Conservation (phyloP, 78 protist species). For the Tieghemostelium lacteum region DNA sequence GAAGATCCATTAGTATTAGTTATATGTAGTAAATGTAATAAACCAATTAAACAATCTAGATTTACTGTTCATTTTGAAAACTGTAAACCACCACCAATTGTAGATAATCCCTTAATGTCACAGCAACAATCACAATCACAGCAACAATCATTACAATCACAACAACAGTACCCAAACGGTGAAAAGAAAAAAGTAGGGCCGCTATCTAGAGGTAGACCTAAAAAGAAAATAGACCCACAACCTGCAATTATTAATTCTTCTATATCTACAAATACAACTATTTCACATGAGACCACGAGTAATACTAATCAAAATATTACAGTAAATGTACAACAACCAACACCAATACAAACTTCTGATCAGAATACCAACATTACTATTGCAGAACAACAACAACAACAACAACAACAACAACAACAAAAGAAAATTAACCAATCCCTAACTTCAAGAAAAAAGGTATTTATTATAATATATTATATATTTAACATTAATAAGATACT, state of each 20-base stretch:
- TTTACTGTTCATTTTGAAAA: slow-evolving; percentile 40
- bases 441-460: not conserved
- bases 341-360: not conserved
- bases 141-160: not conserved
- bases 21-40: slow-evolving; percentile 42
- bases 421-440: too few species aligned
- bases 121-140: not conserved
- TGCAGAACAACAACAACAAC: not conserved
- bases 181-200: slow-evolving; percentile 21
- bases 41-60: slow-evolving; percentile 59
- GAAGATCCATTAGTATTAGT: slow-evolving; percentile 48
- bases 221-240: slow-evolving; percentile 42
- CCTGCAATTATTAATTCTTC: too few species aligned
- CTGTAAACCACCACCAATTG: not conserved
- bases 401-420: not conserved
- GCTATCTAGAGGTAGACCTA: slow-evolving; percentile 44
- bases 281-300: not conserved
- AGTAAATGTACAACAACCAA: not conserved
- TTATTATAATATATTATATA: too few species aligned
- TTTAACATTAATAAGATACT: not conserved
- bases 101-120: not conserved
- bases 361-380: not conserved
- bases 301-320: not conserved
- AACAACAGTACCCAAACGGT: not conserved
- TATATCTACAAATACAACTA: not conserved